Conservation (phyloP, 2,329 filamentous ascomycete genomes). For the Berkeleyomyces rouxiae region DNA sequence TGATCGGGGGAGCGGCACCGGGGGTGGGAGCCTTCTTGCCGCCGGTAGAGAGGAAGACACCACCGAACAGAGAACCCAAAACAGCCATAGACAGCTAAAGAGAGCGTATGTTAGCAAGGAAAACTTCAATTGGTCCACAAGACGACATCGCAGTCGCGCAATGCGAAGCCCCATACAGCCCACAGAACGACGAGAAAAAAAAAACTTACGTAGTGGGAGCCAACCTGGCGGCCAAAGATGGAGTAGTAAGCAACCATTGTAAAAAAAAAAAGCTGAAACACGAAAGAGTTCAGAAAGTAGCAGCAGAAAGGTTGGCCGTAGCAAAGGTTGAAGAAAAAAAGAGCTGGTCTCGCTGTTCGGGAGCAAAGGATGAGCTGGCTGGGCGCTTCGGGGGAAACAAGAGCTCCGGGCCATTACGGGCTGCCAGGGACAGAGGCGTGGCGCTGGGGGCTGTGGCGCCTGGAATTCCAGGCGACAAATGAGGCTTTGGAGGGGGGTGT, state of each 20-base stretch:
- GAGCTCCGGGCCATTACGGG: constrained; percentile 9
- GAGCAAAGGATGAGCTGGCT: constrained; percentile 1
- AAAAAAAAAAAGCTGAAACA: background rate
- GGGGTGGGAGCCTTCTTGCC: constrained; percentile 29
- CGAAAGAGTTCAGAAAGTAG: background rate
- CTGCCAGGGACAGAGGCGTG: background rate
- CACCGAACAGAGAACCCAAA: constrained; percentile 34
- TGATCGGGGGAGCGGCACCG: constrained; percentile 38
- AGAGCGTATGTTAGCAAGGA: constrained; percentile 14
- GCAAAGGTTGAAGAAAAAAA: background rate
- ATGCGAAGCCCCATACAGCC: background rate
- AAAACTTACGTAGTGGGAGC: constrained; percentile 41
- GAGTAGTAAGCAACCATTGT: constrained; percentile 26
- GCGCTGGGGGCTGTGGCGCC: constrained; percentile 1
- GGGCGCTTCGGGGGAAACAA: background rate
- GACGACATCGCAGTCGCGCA: background rate
- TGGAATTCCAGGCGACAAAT: constrained; percentile 8
- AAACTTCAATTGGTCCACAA: background rate
- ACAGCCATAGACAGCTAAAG: constrained; percentile 37
- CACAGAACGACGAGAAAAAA: background rate
- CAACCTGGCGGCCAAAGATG: constrained; percentile 42
- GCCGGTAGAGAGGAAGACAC: constrained; percentile 27
- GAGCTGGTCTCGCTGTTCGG: constrained; percentile 3
- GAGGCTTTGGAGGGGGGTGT: background rate
- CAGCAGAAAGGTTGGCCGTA: background rate